Evolutionary conservation across 1,139 yeast species (phyloP).

Genomic region (Kodamaea suecica): DNA sequence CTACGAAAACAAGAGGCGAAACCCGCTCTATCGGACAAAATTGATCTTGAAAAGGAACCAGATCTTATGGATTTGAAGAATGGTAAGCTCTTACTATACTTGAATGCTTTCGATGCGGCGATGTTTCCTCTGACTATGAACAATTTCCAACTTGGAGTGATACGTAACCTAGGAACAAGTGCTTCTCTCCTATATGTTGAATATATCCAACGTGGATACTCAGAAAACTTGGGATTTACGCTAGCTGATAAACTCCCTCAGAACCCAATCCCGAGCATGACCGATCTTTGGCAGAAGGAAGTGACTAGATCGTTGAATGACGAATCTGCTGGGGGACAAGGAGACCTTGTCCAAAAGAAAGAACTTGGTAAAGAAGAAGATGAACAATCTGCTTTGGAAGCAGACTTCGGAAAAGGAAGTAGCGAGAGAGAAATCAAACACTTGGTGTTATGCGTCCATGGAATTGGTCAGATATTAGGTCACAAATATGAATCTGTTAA

Average conservation of each 20-base stretch:
- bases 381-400: not conserved
- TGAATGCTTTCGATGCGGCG: slow-evolving; percentile 33
- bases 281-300: slow-evolving; percentile 34
- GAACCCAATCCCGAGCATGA: slow-evolving; percentile 48
- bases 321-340: slow-evolving; percentile 13
- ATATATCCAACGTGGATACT: slow-evolving; percentile 38
- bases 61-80: slow-evolving; percentile 33
- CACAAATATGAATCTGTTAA: slow-evolving; percentile 75
- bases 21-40: slow-evolving; percentile 4
- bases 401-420: slow-evolving; percentile 9
- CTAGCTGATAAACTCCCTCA: slow-evolving; percentile 29
- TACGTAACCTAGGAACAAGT: slow-evolving; percentile 36
- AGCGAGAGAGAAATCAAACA: slow-evolving; percentile 67
- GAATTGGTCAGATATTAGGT: slow-evolving; percentile 89
- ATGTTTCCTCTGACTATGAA: slow-evolving; percentile 37
- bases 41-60: slow-evolving; percentile 21
- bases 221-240: slow-evolving; percentile 27
- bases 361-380: not conserved
- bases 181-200: slow-evolving; percentile 34
- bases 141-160: slow-evolving; percentile 36
- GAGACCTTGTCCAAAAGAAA: too few relatives aligned
- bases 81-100: slow-evolving; percentile 32
- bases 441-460: slow-evolving; percentile 81
- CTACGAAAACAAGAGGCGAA: slow-evolving; percentile 8
- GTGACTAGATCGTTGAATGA: slow-evolving; percentile 20